Base-by-base conservation (phyloP, 106 monocot species). In the Acorus calamus region DNA sequence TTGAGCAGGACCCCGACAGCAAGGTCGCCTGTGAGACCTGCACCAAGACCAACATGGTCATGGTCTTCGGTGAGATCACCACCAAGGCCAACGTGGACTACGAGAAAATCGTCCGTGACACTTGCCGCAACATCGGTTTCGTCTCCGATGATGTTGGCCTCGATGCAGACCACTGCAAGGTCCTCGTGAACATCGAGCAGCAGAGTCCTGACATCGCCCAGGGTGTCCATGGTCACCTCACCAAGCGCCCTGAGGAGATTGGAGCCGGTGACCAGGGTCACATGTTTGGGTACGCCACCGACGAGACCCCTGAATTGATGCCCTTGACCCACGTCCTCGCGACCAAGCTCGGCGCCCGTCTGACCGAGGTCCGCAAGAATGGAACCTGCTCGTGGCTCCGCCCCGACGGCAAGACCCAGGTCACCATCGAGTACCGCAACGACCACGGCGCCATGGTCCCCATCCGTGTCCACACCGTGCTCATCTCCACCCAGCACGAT, bases 61-160 rank as follows among this genome's bases (percentile, higher is more conserved):
- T 12, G 0, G 49, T 72, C 4, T 56, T 64, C 57, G 64, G 65
- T 11, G 64, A 65, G 64, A 72, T 28, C 28, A 28, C 28, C 28
- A 28, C 28, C 28, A 28, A 28, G 28, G 28, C 28, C 10, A 48
- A 71, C 4, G 79, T 76, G 41, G 83, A 83, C 72, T 83, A 83
- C 8, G 83, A 83, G 79, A 83, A 83, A 61, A 76, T 83, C 2
- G 83, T 79, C 49, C 75, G 83, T 6, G 76, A 79, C 69, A 79
- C 83, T 46, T 83, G 83, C 83, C 75, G 79, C 4, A 8, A 14
- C 5, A 79, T 83, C 4, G 83, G 83, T 0, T 83, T 79, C 50
- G 46, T 68, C 2, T 83, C 83, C 6, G 76, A 75, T 9, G 79
- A 74, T 11, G 83, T 83, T 4, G 83, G 83, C 12, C 79, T 83